phyloP scores from a whole-genome alignment of 176 grass and related monocot genomes.

The Pontederia crassipes region DNA sequence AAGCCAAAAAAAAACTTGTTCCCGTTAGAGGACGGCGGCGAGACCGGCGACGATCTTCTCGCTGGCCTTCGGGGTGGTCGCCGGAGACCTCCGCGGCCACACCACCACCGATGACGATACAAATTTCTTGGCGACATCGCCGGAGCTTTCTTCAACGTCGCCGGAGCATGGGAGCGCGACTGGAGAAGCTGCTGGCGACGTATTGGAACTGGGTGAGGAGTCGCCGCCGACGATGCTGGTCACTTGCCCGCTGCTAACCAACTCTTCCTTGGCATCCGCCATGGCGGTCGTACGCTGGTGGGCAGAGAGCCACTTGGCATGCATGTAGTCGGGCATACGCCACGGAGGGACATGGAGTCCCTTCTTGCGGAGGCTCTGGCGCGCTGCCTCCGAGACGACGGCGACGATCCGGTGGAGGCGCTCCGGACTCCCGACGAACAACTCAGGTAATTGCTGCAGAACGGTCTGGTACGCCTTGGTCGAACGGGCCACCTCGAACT shows the following conservation, averaged over 20 bases:
- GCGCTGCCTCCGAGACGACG: conserved; percentile 47
- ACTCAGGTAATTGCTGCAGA: conserved; percentile 52
- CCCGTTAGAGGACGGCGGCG: conserved; percentile 63
- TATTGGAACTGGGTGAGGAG: conserved; percentile 20
- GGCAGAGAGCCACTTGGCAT: conserved; percentile 32
- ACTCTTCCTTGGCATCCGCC: not conserved
- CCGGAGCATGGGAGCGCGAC: conserved; percentile 32
- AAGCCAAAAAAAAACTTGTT: conserved; percentile 6
- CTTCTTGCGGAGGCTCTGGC: conserved; percentile 83
- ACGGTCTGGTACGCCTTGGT: conserved; percentile 70
- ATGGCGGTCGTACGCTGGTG: not conserved
- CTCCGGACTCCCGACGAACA: conserved; percentile 66
- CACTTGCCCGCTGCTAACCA: not conserved
- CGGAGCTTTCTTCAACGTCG: conserved; percentile 34
- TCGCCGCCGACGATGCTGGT: not conserved
- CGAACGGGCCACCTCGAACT: conserved; percentile 81
- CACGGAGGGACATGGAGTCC: conserved; percentile 63
- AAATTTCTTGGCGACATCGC: not conserved
- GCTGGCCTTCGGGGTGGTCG: conserved; percentile 1
- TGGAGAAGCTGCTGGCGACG: not conserved
- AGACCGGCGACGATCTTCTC: conserved; percentile 55
- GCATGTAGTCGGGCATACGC: conserved; percentile 40
- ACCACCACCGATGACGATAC: conserved; percentile 24
- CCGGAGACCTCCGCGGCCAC: conserved; percentile 29
- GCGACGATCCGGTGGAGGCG: conserved; percentile 60